A percentile compares a stretch with the other conserved stretches of the same genome.
Evolutionary conservation across 2,329 filamentous ascomycete genomes (phyloP).

Genomic region (Aureobasidium sp.): DNA sequence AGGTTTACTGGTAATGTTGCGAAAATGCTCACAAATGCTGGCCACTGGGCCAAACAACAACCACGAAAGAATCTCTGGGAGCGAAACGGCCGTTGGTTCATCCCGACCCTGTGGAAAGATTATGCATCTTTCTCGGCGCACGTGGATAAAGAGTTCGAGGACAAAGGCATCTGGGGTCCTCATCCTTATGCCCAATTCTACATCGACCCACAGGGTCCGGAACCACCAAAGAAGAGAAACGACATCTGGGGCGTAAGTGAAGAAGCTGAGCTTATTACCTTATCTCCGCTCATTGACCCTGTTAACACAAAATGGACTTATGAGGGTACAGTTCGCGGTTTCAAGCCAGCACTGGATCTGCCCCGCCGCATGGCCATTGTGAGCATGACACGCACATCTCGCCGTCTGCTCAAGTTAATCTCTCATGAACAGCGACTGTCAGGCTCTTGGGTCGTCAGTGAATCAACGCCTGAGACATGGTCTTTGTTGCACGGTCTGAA

Average conservation of each 20-base stretch:
- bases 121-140: neutral
- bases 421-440: neutral
- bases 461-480: neutral
- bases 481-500: neutral
- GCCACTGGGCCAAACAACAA: neutral
- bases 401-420: neutral
- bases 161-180: neutral
- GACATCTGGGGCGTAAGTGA: neutral
- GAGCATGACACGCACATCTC: neutral
- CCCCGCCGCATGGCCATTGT: neutral
- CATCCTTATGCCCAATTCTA: neutral
- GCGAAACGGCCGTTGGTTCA: neutral
- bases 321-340: neutral
- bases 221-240: neutral
- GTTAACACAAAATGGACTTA: slow-evolving; percentile 1
- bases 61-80: neutral
- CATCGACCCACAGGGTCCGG: neutral
- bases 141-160: neutral
- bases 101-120: neutral
- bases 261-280: neutral
- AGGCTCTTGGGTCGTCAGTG: neutral
- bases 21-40: neutral
- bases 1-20: neutral
- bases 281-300: neutral
- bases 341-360: neutral